Conservation (phyloP, 176 grass and related monocot species). For the Poa pratensis region DNA sequence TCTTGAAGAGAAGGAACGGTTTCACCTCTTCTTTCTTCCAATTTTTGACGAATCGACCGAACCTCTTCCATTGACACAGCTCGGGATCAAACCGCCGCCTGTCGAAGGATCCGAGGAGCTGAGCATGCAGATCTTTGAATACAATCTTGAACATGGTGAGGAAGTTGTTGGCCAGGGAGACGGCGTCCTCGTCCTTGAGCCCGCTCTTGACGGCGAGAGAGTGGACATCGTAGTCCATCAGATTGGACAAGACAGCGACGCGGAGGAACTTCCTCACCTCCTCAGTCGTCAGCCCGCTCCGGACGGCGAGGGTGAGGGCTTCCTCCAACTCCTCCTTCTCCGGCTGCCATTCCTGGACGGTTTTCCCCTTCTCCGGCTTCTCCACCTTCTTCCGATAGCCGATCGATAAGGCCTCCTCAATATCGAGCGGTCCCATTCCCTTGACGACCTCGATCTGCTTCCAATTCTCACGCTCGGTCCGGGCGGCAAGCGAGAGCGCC, state of each 20-base stretch:
- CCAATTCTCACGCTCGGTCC: neutral
- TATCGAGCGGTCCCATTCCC: too few relatives aligned
- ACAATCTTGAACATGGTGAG: neutral
- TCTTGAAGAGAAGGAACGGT: conserved; percentile 8
- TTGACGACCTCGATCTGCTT: neutral
- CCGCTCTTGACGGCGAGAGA: neutral
- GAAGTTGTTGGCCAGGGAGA: neutral
- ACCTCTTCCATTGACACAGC: neutral
- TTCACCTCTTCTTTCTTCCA: too few relatives aligned
- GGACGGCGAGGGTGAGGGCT: neutral
- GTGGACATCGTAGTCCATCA: neutral
- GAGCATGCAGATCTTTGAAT: neutral
- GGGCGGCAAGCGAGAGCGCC: neutral
- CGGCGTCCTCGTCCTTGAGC: neutral
- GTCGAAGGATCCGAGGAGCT: conserved; percentile 4
- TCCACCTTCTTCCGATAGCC: neutral
- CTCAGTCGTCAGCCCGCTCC: neutral
- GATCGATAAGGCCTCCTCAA: neutral
- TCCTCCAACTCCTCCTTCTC: neutral
- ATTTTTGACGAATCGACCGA: neutral
- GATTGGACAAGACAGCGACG: neutral
- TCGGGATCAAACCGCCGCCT: neutral
- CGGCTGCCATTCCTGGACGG: neutral
- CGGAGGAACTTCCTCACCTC: conserved; percentile 1
- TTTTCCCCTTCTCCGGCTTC: neutral